A percentile compares a stretch with the other conserved stretches of the same genome.
Evolutionary conservation across 2,329 filamentous ascomycete genomes (phyloP).

Genomic region (Zasmidium cellare): DNA sequence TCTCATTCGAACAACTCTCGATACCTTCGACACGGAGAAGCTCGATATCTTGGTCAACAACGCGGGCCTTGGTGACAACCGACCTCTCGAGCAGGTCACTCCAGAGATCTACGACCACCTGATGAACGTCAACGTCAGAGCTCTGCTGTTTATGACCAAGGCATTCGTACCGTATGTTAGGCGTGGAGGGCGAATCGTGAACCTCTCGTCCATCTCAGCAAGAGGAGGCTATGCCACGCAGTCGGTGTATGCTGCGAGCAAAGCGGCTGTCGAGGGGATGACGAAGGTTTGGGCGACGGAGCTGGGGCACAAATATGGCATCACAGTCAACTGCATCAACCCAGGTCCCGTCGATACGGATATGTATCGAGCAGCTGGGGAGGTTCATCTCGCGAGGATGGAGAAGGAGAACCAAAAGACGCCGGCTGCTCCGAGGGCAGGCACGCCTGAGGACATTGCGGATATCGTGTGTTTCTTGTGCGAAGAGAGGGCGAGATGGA

Average conservation of each 20-base stretch:
- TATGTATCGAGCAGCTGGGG: conserved; percentile 55
- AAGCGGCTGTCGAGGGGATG: conserved; percentile 61
- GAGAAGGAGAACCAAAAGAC: conserved; percentile 32
- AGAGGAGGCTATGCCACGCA: conserved; percentile 47
- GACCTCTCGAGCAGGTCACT: no score
- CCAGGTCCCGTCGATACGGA: conserved; percentile 61
- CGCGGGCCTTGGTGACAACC: no score
- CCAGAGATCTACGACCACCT: no score
- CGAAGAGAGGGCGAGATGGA: conserved; percentile 32
- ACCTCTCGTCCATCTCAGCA: conserved; percentile 57
- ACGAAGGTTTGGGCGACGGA: conserved; percentile 61
- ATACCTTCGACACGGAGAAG: no score
- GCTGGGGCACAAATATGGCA: conserved; percentile 52
- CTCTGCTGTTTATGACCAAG: conserved; percentile 54
- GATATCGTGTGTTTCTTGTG: conserved; percentile 57
- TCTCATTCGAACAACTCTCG: no score
- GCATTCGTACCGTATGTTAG: conserved; percentile 53
- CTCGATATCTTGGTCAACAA: no score
- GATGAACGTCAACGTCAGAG: conserved; percentile 55
- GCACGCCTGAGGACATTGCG: conserved; percentile 55
- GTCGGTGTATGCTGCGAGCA: conserved; percentile 56
- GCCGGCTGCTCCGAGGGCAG: conserved; percentile 39
- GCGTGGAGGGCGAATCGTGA: conserved; percentile 54
- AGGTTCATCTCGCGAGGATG: conserved; percentile 33
- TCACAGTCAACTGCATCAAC: conserved; percentile 62